Evolutionary conservation across 176 grass and related monocot genomes (phyloP).

Genomic region (Paspalum vaginatum): DNA sequence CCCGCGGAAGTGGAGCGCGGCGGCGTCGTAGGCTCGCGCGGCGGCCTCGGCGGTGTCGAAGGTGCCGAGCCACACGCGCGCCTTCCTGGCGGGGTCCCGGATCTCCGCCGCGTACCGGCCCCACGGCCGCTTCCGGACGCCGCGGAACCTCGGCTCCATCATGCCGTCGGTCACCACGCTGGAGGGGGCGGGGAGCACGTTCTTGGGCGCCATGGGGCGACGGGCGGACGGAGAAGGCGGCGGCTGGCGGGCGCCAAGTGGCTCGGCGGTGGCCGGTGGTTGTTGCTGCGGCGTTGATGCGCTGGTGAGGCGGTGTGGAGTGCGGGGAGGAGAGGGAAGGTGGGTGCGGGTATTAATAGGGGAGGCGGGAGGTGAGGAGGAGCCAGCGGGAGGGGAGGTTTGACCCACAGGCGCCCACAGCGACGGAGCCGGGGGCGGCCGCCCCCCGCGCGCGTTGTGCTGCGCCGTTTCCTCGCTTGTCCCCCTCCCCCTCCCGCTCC

Average conservation of each 20-base stretch:
- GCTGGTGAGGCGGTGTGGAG: not conserved
- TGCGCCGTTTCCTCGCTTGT: constrained; percentile 33
- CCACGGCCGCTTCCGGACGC: constrained; percentile 89
- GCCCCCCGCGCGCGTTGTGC: constrained; percentile 2
- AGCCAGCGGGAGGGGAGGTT: constrained; percentile 50
- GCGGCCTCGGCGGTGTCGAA: constrained; percentile 92
- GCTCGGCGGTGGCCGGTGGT: not conserved
- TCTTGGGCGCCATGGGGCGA: constrained; percentile 63
- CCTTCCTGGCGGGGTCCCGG: constrained; percentile 75
- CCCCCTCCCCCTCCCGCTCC: too few species aligned
- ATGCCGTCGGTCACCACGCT: constrained; percentile 19
- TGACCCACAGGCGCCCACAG: constrained; percentile 42
- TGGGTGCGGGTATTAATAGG: constrained; percentile 40
- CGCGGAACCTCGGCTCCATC: constrained; percentile 75
- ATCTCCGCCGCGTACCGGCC: constrained; percentile 92
- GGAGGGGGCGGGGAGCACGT: not conserved
- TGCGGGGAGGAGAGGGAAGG: not conserved
- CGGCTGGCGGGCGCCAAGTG: constrained; percentile 13
- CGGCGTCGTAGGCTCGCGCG: constrained; percentile 76
- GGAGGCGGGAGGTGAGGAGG: constrained; percentile 56
- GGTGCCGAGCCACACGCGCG: constrained; percentile 94
- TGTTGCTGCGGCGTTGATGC: constrained; percentile 1
- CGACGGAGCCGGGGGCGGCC: not conserved
- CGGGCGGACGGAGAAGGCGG: not conserved
- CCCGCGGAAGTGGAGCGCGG: constrained; percentile 85